Evolutionary conservation across 352 stramenopile species (phyloP).

Genomic region (Phytopythium cucurbitacearum): DNA sequence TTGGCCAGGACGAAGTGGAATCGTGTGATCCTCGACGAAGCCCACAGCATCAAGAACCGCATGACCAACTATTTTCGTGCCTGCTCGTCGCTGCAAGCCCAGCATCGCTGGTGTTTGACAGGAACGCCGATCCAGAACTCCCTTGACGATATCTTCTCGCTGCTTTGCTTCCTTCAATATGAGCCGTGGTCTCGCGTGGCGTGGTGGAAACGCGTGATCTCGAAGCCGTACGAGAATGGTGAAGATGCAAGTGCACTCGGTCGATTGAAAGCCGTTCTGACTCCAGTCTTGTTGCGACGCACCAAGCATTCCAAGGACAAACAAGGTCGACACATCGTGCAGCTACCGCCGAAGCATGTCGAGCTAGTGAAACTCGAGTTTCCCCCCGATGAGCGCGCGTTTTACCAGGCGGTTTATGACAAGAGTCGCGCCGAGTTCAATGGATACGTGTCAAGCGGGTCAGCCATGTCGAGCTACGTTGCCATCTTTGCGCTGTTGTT

Average conservation of each 20-base stretch:
- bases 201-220: conserved; percentile 86
- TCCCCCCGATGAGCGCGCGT: conserved; percentile 66
- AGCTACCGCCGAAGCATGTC: conserved; percentile 68
- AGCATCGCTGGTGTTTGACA: conserved; percentile 87
- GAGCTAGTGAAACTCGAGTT: conserved; percentile 70
- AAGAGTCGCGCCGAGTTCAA: conserved; percentile 88
- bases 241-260: conserved; percentile 51
- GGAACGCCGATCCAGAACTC: conserved; percentile 90
- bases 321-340: conserved; percentile 56
- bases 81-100: conserved; percentile 45
- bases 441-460: conserved; percentile 76
- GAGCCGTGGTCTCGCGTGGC: conserved; percentile 76
- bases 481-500: conserved; percentile 88
- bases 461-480: conserved; percentile 76
- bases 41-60: conserved; percentile 90
- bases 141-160: conserved; percentile 82
- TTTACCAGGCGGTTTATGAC: conserved; percentile 85
- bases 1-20: conserved; percentile 54
- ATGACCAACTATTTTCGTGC: conserved; percentile 66
- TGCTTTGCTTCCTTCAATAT: conserved; percentile 84
- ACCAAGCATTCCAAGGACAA: conserved; percentile 77
- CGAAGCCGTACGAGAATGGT: conserved; percentile 67
- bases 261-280: conserved; percentile 62
- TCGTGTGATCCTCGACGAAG: conserved; percentile 89
- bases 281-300: conserved; percentile 78